These are phyloP conservation scores for Beauveria caledonica DNA, from an alignment of 2,329 filamentous ascomycete genomes.

Conservation along the genomic window DNA sequence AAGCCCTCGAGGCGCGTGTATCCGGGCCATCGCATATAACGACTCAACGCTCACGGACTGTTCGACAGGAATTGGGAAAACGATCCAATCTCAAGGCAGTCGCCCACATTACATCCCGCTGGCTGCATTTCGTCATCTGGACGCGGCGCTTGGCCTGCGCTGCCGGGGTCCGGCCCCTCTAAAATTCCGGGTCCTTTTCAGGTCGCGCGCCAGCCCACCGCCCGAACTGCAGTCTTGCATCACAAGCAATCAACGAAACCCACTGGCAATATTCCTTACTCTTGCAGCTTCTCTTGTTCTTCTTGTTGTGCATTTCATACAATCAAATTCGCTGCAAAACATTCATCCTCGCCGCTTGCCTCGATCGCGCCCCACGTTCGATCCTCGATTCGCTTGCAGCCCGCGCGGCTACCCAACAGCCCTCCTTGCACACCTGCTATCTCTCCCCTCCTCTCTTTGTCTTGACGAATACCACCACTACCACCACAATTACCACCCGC, in stretches of 20 bases:
- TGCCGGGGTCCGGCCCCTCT: conserved; percentile 18
- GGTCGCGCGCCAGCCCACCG: conserved; percentile 12
- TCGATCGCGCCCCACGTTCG: not conserved
- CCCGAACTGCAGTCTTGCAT: conserved; percentile 14
- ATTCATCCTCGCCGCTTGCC: not conserved
- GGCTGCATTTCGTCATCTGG: conserved; percentile 1
- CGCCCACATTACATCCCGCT: not conserved
- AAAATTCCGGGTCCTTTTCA: conserved; percentile 22
- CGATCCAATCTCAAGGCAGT: not conserved
- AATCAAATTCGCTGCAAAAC: not conserved
- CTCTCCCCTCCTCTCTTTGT: not conserved
- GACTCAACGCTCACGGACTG: not conserved
- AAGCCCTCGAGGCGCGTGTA: not conserved
- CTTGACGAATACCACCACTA: not conserved
- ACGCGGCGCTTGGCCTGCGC: not conserved
- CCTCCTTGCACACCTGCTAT: not conserved
- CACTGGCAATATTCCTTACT: conserved; percentile 7
- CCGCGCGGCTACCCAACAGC: conserved; percentile 8
- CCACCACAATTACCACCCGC: not conserved
- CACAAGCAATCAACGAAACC: not conserved
- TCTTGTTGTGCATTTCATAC: not conserved
- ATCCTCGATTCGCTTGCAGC: not conserved
- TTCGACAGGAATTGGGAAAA: not conserved
- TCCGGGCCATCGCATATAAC: not conserved
- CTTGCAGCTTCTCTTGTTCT: not conserved